Evolutionary conservation across 371 early-diverging fungal species (phyloP).

Genomic region (Entomophthora muscae): DNA sequence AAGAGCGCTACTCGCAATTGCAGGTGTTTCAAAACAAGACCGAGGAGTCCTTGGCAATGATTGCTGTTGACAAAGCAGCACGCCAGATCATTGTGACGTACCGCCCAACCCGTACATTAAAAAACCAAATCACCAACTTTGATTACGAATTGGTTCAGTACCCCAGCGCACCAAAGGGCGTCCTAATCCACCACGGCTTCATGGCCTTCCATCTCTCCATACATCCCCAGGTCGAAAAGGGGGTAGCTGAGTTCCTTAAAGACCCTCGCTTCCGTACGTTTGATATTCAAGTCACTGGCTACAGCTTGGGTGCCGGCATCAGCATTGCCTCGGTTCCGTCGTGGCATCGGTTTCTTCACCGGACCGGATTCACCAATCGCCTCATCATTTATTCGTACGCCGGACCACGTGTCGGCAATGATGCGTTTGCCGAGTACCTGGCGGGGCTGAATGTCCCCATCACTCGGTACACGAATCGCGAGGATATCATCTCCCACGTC

Average conservation of each 20-base stretch:
- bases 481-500: background rate
- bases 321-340: constrained; percentile 1
- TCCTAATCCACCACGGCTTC: too few relatives aligned
- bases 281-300: background rate
- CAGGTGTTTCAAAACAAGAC: background rate
- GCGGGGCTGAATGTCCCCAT: background rate
- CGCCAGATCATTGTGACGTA: background rate
- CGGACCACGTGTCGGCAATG: constrained; percentile 3
- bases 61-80: background rate
- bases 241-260: background rate
- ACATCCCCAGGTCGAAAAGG: background rate
- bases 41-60: background rate
- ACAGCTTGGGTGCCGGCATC: too few relatives aligned
- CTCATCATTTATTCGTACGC: too few relatives aligned
- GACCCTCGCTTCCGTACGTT: background rate
- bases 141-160: background rate
- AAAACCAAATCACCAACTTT: background rate
- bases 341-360: background rate
- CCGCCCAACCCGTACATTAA: background rate
- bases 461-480: background rate
- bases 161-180: too few relatives aligned
- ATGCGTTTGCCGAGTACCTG: background rate
- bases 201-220: background rate
- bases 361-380: background rate
- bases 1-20: background rate